Evolutionary conservation across 495 filamentous ascomycete genomes (phyloP), one percentile per base, ranked within the genome.

Genomic region (Cercophora newfieldiana): DNA sequence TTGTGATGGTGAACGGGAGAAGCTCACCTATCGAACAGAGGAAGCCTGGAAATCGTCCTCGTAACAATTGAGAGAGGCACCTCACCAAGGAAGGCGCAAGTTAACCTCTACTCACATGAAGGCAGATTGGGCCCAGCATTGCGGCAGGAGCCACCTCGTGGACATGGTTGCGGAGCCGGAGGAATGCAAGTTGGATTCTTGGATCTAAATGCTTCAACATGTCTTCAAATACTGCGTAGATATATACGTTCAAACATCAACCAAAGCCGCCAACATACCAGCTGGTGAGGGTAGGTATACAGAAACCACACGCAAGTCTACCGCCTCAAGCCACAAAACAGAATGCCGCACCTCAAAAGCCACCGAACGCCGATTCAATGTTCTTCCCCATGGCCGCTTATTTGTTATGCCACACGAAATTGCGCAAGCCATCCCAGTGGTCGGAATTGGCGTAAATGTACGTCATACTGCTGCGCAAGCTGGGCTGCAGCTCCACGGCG

Each of bases 401-500:
- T 85, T 93, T 93, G 75, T 96, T 96, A 78, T 94, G 89, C 77
- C 91, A 85, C 21, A 95, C 68, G 66, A 96, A 89, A 63, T 85
- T 96, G 71, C 88, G 81, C 73, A 95, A 80, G 47, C 86, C 88
- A 69, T 94, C 90, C 93, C 93, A 97, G 63, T 89, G 82, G 66
- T 97, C 91, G 24, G 90, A 88, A 68, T 96, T 74, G 64, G 85
- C 88, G 75, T 92, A 98, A 86, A 99, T 96, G 77, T 98, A 99
- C 66, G 88, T 90, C 95, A 99, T 99, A 80, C 94, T 97, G 78
- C 90, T 94, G 76, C 93, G 85, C 80, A 99, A 79, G 77, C 93
- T 97, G 55, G 87, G 85, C 80, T 96, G 94, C 72, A 99, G 81
- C 26, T 88, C 91, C 66, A 95, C 91, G 10, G 94, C 91, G 80